Evolutionary conservation across 2,329 filamentous ascomycete species (phyloP), one percentile per base, ranked within the genome.

Genomic region (Eurotiales sp.): DNA sequence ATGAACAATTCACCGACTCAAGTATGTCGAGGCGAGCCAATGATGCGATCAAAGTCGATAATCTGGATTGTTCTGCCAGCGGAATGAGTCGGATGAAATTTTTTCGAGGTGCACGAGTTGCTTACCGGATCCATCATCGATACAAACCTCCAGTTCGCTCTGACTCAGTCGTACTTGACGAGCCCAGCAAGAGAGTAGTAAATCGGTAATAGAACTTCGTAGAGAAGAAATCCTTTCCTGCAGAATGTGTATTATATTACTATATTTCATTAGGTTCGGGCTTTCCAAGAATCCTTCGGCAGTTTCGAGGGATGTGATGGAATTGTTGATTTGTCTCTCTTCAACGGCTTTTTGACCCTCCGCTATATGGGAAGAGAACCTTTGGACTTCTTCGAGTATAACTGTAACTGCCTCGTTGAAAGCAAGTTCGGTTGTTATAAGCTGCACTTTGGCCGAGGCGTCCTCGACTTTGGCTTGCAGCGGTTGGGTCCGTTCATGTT

Each of bases 181-280:
- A 52, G 80, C 80, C 89, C 90, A 96, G n/a, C 84, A 78, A 50
- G 77, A 75, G 39, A 82, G 79, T 34, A 93, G 78, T 8, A 82
- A 80, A 36, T 86, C 80, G 52, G 84, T 79, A 19, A 93, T 79
- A 17, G 80, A 77, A 2, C 79, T 77, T 55, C 84, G 85, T 51
- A 95, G 72, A 60, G 85, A 82, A 22, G 82, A 82, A 2, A 82
- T 79, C 56, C 85, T 81, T 40, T 82, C 69, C 55, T 84, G 78
- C 3, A 96, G 71, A 21, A 95, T 72, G 50, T 78, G 58, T 57
- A 66, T 62, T 29, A 73, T 63, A 57, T 65, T 69, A n/a, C 63
- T 68, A 52, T 68, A 67, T 36, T 55, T 58, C 21, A 68, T 64
- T 19, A 66, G 60, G 23, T 56, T 56, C 36, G 66, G 60, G 15